Evolutionary conservation across 495 filamentous ascomycete species (phyloP).

Genomic region (Daldinia loculata): DNA sequence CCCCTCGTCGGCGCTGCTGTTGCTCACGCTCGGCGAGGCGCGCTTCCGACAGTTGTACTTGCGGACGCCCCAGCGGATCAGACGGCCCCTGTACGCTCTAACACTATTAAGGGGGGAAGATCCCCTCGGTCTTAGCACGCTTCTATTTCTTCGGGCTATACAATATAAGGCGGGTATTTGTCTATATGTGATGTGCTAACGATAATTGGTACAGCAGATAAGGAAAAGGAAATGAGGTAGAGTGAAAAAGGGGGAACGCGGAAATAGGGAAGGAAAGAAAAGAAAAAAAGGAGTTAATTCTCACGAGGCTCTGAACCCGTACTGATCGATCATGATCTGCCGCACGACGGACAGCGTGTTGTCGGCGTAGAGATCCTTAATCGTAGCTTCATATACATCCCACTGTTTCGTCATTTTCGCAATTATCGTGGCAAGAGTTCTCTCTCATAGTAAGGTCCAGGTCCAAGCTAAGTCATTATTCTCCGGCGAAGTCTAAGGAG

Average conservation of each 20-base stretch:
- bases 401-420: constrained; percentile 56
- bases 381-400: constrained; percentile 49
- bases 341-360: constrained; percentile 55
- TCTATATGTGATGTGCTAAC: too few relatives aligned
- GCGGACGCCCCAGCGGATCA: constrained; percentile 55
- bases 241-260: not conserved
- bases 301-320: constrained; percentile 58
- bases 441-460: not conserved
- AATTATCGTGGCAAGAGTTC: not conserved
- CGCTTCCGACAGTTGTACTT: constrained; percentile 55
- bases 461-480: not conserved
- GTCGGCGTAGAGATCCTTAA: constrained; percentile 53
- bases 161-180: too few relatives aligned
- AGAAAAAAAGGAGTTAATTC: constrained; percentile 21
- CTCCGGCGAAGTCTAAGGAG: not conserved
- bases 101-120: constrained; percentile 4
- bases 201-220: not conserved
- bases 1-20: constrained; percentile 4
- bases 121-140: not conserved
- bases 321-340: constrained; percentile 51
- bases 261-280: not conserved
- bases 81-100: constrained; percentile 54
- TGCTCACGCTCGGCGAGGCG: constrained; percentile 17
- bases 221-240: constrained; percentile 1
- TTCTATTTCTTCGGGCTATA: not conserved